Base-by-base conservation (phyloP, 495 filamentous ascomycete genomes). In the Tuber brumale region DNA sequence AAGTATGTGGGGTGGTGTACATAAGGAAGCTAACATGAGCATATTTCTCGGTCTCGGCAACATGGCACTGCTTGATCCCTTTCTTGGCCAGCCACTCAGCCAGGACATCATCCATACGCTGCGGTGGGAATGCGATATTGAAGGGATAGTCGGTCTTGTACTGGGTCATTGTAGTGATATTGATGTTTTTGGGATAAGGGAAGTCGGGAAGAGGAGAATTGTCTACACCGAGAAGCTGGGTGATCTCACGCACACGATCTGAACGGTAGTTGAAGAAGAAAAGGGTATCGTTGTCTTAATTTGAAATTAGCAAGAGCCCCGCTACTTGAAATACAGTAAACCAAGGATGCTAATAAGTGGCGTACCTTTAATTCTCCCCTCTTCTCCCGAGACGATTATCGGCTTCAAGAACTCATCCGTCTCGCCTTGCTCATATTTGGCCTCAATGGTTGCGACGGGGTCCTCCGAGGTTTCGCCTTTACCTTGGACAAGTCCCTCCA, bases 191-290 rank as follows among this genome's bases (percentile, higher is more conserved):
- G 72, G 95, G 95, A 87, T 95, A 98, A 44, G 94, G 90, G 88
- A 97, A 97, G 83, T 97, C 93, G 74, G 95, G 93, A 77, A 87
- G 88, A 72, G 95, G 94, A 27, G 93, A 95, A 80, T 92, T 92
- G 86, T 99, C 96, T 81, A 94, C 89, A 82, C 95, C 96, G 42
- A 99, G 87, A 69, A 98, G 87, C 86, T 98, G 95, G 73, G 95
- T 97, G 83, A 98, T 91, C 84, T 99, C 95, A 80, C 96, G 93
- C 72, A 97, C 94, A 84, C 95, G 94, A 83, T 99, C 95, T 51
- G 95, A 97, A 80, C 95, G 95, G 89, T 99, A 99, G 89, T 99
- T 99, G 92, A 99, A 99, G 90, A 97, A 97, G 89, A 99, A 97
- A 81, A 97, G 89, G 70, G 93, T 95, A 83, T 99, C 95, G 77